A percentile compares a stretch with the other conserved stretches of the same genome.
These are phyloP conservation scores for Cryptococcus neoformans DNA, from an alignment of 1,284 basidiomycete genomes.

Conservation along the genomic window DNA sequence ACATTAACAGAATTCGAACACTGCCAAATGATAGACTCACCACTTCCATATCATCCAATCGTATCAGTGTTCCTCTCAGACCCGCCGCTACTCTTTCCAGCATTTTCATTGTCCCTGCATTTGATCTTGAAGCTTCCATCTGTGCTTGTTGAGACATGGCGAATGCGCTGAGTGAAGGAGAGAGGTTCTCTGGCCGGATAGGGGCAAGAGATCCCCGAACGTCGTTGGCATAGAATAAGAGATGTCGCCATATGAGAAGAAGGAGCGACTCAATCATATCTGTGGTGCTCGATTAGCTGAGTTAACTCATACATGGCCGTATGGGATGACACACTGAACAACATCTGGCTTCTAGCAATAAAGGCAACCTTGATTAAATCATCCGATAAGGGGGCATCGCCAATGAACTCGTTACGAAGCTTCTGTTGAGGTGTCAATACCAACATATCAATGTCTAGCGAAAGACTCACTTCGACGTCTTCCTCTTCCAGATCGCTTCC, in stretches of 20 bases:
- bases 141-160: constrained; percentile 6
- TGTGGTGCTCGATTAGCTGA: constrained; percentile 29
- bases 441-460: neutral
- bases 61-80: constrained; percentile 38
- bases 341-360: constrained; percentile 9
- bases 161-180: constrained; percentile 15
- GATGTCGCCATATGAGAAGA: constrained; percentile 74
- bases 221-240: constrained; percentile 56
- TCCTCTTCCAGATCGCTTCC: constrained; percentile 21
- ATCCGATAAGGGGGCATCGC: constrained; percentile 61
- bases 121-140: constrained; percentile 19
- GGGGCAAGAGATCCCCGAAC: constrained; percentile 25
- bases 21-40: constrained; percentile 20
- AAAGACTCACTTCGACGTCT: constrained; percentile 16
- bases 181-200: constrained; percentile 35
- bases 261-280: constrained; percentile 79
- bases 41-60: constrained; percentile 47
- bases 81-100: constrained; percentile 37
- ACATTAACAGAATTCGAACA: neutral
- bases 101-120: constrained; percentile 21
- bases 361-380: constrained; percentile 56
- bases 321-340: constrained; percentile 23
- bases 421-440: constrained; percentile 2
- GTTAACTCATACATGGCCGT: neutral
- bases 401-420: constrained; percentile 56